Evolutionary conservation across 345 rosid genomes (phyloP), one percentile per base, ranked within the genome.

Genomic region (Anacardium occidentale): DNA sequence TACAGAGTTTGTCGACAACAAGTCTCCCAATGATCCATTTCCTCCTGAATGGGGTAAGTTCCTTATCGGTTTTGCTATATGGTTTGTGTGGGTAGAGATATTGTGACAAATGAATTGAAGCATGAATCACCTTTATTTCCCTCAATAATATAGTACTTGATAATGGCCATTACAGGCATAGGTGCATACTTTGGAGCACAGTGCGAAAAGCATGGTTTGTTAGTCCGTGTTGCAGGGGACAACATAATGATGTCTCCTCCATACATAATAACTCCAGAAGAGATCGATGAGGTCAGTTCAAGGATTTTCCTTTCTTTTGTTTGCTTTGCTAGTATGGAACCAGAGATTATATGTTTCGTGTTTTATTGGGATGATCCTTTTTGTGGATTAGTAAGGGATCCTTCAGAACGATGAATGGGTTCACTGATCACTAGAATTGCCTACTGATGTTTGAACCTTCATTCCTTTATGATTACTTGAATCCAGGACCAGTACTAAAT

Each of bases 11-110:
- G 10, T 76, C 0, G 89, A 90, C 88, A 91, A 91, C 32, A 95
- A 95, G 81, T 95, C 99, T 0, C 99, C 97, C 0, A 86, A 87
- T 66, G 89, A 88, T 68, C 96, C 87, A 6, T 95, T 95, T 79
- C 98, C 98, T 78, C 71, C 93, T 72, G 99, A 91, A 85, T 95
- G 99, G 99, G 99, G 99, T 65, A 88, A 83, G 80, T 78, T 40
- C 56, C 68, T 9, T 40, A 21, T 75, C 58, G 55, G 58, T 62
- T 26, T 47, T 6, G 42, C 37, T 20, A 1, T 47, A 62, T 68
- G 59, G 59, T 45, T 52, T 42, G n/a, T 13, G 21, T 34, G 47
- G 11, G 3, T 48, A 62, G 42, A 25, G 10, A n/a, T 70, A 29
- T 70, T 18, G 57, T 17, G 51, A 26, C 11, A 68, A 34, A 22